Percentiles rank a stretch among this genome's conserved stretches.
These are phyloP conservation scores for Aspergillus viridinutans DNA, from an alignment of 2,329 filamentous ascomycete genomes.

Conservation along the genomic window DNA sequence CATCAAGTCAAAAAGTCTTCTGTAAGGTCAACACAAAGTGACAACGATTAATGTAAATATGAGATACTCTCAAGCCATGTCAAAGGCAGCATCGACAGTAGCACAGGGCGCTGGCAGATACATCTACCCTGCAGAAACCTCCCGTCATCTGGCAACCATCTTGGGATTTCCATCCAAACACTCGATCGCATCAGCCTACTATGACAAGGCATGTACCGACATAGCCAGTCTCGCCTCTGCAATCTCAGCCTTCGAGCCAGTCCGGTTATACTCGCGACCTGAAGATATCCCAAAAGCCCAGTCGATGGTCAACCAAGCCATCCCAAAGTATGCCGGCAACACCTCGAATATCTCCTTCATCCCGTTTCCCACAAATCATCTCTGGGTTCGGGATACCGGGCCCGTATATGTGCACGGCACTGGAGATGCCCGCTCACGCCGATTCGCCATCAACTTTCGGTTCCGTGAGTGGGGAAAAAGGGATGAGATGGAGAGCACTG, in stretches of 20 bases:
- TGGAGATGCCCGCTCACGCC: not conserved
- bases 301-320: constrained; percentile 5
- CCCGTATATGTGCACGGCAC: constrained; percentile 14
- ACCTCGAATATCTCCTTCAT: constrained; percentile 12
- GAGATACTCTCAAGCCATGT: not conserved
- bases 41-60: not conserved
- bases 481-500: constrained; percentile 6
- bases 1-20: too few species aligned
- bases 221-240: constrained; percentile 24
- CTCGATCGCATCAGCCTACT: constrained; percentile 19
- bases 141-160: constrained; percentile 22
- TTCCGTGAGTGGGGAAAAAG: constrained; percentile 22
- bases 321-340: constrained; percentile 2
- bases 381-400: constrained; percentile 18
- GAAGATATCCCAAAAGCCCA: constrained; percentile 18
- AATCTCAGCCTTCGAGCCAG: constrained; percentile 29
- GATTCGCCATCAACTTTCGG: constrained; percentile 14
- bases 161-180: constrained; percentile 23
- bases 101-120: constrained; percentile 1
- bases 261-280: constrained; percentile 24
- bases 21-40: too few species aligned
- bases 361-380: constrained; percentile 15
- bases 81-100: not conserved
- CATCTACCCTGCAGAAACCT: constrained; percentile 20
- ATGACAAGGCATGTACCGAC: constrained; percentile 19